Evolutionary conservation across 2,329 filamentous ascomycete species (phyloP).

Genomic region (Aspergillus sp.): DNA sequence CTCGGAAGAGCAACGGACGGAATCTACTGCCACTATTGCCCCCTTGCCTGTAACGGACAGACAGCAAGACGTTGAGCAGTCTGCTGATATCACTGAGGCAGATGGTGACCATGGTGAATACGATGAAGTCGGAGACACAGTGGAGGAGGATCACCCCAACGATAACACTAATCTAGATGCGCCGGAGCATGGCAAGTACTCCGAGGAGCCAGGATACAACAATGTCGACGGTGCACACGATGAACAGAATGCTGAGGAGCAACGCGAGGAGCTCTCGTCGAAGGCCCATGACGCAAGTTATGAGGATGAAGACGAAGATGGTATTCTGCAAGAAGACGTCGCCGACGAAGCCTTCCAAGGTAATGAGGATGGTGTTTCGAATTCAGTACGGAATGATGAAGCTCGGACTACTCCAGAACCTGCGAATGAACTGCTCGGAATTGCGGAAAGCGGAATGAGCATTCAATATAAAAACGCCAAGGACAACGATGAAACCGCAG

Average conservation of each 20-base stretch:
- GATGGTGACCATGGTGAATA: constrained; percentile 28
- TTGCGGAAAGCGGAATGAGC: constrained; percentile 27
- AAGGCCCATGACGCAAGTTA: constrained; percentile 8
- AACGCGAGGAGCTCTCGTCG: constrained; percentile 1
- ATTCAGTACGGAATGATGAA: constrained; percentile 5
- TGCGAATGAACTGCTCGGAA: constrained; percentile 25
- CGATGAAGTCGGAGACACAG: constrained; percentile 17
- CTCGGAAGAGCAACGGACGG: constrained; percentile 23
- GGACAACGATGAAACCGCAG: constrained; percentile 5
- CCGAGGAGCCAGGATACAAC: constrained; percentile 6
- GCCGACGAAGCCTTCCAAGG: constrained; percentile 7
- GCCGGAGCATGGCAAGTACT: constrained; percentile 4
- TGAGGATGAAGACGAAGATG: constrained; percentile 8
- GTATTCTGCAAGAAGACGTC: constrained; percentile 7
- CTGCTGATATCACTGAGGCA: constrained; percentile 4
- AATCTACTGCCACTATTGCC: constrained; percentile 23
- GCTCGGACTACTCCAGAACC: constrained; percentile 11
- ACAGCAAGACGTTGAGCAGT: constrained; percentile 10
- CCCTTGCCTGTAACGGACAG: constrained; percentile 13
- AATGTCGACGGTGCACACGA: constrained; percentile 6
- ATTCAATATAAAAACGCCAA: constrained; percentile 14
- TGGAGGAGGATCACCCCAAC: constrained; percentile 9
- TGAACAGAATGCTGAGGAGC: constrained; percentile 9
- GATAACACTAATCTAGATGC: constrained; percentile 9
- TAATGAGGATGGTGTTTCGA: constrained; percentile 7